phyloP scores from a whole-genome alignment of 2,329 filamentous ascomycete genomes.

The Monosporascus sp. region DNA sequence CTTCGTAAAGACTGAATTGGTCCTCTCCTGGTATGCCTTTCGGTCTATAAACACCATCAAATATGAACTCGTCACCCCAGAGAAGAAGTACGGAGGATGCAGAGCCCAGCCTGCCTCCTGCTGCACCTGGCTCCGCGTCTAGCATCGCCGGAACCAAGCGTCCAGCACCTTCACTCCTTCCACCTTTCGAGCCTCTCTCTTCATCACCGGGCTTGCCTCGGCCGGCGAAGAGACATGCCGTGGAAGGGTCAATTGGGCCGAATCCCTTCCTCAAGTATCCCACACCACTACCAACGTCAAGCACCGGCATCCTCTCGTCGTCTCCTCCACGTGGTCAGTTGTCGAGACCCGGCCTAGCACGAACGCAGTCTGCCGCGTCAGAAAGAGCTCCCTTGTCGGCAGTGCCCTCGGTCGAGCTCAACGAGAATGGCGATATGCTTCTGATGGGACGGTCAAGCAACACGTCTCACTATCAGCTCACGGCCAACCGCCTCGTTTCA shows the following conservation, averaged over 20 bases:
- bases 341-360: conserved; percentile 46
- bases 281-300: conserved; percentile 89
- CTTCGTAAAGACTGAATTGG: conserved; percentile 3
- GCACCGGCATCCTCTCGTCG: conserved; percentile 82
- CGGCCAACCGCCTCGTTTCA: conserved; percentile 86
- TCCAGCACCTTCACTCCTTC: conserved; percentile 62
- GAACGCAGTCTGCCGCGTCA: conserved; percentile 59
- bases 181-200: conserved; percentile 74
- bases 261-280: conserved; percentile 68
- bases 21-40: conserved; percentile 14
- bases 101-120: conserved; percentile 30
- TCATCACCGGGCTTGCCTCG: conserved; percentile 69
- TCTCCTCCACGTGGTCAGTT: conserved; percentile 60
- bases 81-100: conserved; percentile 17
- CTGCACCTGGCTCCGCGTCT: conserved; percentile 11
- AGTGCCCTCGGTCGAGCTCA: conserved; percentile 76
- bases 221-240: conserved; percentile 61
- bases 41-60: conserved; percentile 7
- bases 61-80: conserved; percentile 21
- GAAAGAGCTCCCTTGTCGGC: conserved; percentile 79
- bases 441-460: conserved; percentile 91
- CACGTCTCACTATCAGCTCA: conserved; percentile 92
- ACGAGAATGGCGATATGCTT: conserved; percentile 72
- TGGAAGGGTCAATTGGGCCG: conserved; percentile 27
- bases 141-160: conserved; percentile 49